Evolutionary conservation across 805 yeast species (phyloP).

Genomic region (Lipomyces kockii): DNA sequence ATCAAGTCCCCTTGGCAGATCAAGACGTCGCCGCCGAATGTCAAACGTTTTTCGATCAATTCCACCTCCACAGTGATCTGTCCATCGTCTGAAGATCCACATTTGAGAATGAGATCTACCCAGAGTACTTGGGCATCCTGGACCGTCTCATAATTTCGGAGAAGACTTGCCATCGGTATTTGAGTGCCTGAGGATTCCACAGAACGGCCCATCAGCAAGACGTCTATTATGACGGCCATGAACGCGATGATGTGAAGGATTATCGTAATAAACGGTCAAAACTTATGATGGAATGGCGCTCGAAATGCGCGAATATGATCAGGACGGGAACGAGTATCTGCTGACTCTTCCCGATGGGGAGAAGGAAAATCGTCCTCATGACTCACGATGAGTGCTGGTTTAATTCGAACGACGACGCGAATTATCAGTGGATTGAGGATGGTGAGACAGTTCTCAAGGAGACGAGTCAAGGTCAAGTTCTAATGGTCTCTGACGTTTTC

Average conservation of each 20-base stretch:
- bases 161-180: not conserved
- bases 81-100: not conserved
- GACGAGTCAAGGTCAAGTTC: no score
- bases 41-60: not conserved
- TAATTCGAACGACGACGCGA: no score
- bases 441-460: no score
- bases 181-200: not conserved
- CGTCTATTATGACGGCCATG: conserved; percentile 1
- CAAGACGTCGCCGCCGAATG: not conserved
- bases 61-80: not conserved
- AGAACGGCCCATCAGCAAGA: not conserved
- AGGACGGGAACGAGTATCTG: not conserved
- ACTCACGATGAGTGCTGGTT: no score
- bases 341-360: not conserved
- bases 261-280: not conserved
- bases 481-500: no score
- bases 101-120: not conserved
- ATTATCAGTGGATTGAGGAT: no score
- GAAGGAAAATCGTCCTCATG: not conserved
- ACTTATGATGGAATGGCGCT: not conserved
- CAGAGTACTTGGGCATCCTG: not conserved
- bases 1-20: not conserved
- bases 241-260: not conserved
- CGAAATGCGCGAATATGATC: not conserved
- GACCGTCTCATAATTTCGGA: not conserved